These are phyloP conservation scores for Coemansia sp. DNA, from an alignment of 192 early-diverging fungal genomes.

Conservation along the genomic window DNA sequence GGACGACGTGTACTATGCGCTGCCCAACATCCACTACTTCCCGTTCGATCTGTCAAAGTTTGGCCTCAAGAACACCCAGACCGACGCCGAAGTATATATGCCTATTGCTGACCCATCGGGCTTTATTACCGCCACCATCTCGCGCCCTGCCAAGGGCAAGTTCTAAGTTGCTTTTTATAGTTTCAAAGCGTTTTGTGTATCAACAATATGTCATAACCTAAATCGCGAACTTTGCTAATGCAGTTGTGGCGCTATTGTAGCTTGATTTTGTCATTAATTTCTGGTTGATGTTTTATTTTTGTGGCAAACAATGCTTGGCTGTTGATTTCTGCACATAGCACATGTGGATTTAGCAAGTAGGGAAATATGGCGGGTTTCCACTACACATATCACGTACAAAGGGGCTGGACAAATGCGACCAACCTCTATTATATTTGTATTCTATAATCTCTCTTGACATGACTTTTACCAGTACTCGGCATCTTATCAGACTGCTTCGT, in stretches of 20 bases:
- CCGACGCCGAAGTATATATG: conserved; percentile 71
- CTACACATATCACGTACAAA: background rate
- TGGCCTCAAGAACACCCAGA: conserved; percentile 67
- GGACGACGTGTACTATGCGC: conserved; percentile 64
- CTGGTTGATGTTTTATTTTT: background rate
- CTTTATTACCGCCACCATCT: conserved; percentile 69
- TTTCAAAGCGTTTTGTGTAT: background rate
- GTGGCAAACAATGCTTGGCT: background rate
- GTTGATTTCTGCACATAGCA: background rate
- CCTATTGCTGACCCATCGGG: conserved; percentile 74
- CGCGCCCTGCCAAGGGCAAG: conserved; percentile 50
- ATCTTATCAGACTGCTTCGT: background rate
- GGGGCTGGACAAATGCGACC: background rate
- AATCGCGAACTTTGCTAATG: too few relatives aligned
- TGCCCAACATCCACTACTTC: conserved; percentile 79
- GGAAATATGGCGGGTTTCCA: background rate
- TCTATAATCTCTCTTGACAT: background rate
- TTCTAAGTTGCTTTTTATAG: conserved; percentile 15
- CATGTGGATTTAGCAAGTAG: background rate
- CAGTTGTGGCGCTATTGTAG: background rate
- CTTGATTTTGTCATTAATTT: background rate
- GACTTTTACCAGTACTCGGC: background rate
- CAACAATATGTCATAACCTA: background rate
- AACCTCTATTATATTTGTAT: background rate
- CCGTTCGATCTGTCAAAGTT: conserved; percentile 71